These are phyloP conservation scores for Cryptosporidium parvum DNA, from an alignment of 169 alveolate species.

Conservation along the genomic window DNA sequence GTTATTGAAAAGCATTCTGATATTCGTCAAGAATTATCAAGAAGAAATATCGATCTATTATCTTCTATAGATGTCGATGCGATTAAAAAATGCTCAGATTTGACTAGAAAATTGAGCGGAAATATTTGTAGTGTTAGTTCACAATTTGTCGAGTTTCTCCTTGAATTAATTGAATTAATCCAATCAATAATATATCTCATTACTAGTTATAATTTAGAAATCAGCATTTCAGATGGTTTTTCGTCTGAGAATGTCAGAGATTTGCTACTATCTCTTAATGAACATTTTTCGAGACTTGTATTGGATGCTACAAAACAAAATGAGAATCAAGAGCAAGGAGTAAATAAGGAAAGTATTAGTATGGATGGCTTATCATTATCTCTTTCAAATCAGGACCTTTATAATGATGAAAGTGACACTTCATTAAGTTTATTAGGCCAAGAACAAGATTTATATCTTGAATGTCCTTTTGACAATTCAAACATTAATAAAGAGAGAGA, in stretches of 20 bases:
- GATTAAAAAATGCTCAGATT: background rate
- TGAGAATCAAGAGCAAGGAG: background rate
- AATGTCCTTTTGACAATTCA: no score
- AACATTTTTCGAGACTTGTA: background rate
- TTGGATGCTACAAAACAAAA: background rate
- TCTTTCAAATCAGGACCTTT: no score
- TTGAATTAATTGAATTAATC: background rate
- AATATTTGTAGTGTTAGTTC: background rate
- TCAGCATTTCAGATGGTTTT: background rate
- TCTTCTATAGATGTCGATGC: background rate
- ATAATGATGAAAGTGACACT: no score
- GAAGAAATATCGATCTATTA: background rate
- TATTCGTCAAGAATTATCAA: background rate
- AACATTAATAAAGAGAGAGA: no score
- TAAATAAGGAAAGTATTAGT: no score
- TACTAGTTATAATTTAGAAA: background rate
- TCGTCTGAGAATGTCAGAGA: background rate
- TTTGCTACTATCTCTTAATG: background rate
- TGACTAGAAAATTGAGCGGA: background rate
- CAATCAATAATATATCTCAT: background rate
- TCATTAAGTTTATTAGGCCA: no score
- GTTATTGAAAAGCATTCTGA: background rate
- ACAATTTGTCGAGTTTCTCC: background rate
- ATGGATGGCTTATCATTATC: background rate
- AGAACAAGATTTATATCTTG: no score